Base-by-base conservation (phyloP, 805 yeast species). In the Starmerella khaoyaiensis region DNA sequence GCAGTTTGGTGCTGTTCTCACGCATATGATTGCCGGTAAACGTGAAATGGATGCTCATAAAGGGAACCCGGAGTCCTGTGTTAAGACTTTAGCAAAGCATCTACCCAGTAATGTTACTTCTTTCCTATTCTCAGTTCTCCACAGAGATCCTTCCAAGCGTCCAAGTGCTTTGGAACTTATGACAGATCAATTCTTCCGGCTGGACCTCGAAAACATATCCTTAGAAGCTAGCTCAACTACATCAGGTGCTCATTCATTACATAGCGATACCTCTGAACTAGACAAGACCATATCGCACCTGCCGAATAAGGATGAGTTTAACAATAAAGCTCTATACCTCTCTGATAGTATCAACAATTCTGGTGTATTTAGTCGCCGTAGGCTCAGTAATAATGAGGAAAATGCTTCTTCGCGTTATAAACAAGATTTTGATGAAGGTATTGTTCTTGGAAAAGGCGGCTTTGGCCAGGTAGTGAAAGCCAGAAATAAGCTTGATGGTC, bases 391-490 rank as follows among this genome's bases (percentile, higher is more conserved):
- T 12, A 34, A 34, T 10, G 45, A 44, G 12, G 40, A 36, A 15
- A n/a, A 16, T 9, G 22, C 27, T 1, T 59, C 65, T 39, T 83
- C 94, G 1, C 66, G 98, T 45, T 90, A 87, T 54, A 79, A 76
- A 3, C 73, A 86, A 44, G 99, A 90, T 55, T 90, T 93, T 58
- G 98, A 90, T 57, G 98, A 90, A 54, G 79, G 83, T 30, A 90
- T 87, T 0, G 72, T 77, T 16, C 60, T 90, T 7, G 99, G 99
- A 2, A 74, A 76, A 49, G 99, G 99, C 27, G 99, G 93, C 0
- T 90, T 79, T 60, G 99, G 99, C 5, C 96, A 90, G 57, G 99
- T 90, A 7, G 95, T 90, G n/a, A 86, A 87, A 52, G 97, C 90
- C 0, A 66, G 98, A 43, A 87, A 86, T 55, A 71, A 86, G 41